These are phyloP conservation scores for Alternaria longipes DNA, from an alignment of 2,329 filamentous ascomycete species.

Conservation along the genomic window DNA sequence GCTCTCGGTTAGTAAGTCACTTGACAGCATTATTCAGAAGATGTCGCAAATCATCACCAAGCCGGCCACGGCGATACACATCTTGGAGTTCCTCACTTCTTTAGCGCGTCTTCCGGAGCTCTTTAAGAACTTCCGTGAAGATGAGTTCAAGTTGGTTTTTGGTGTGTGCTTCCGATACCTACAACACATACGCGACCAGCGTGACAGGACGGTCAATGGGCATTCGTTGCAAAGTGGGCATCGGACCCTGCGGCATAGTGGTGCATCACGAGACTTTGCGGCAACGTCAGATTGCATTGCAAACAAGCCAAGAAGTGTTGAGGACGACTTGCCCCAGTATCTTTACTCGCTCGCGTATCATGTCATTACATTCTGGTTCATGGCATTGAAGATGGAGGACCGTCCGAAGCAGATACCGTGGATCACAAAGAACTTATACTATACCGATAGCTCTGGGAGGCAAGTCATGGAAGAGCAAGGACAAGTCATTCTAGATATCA, in stretches of 20 bases:
- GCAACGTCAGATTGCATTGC: constrained; percentile 39
- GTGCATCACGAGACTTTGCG: constrained; percentile 55
- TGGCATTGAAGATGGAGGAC: constrained; percentile 85
- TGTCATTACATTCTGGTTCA: constrained; percentile 96
- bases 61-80: constrained; percentile 88
- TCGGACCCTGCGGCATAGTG: constrained; percentile 54
- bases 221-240: constrained; percentile 45
- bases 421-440: constrained; percentile 85
- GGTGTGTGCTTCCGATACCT: constrained; percentile 94
- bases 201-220: constrained; percentile 49
- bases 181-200: constrained; percentile 80
- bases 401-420: constrained; percentile 84
- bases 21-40: constrained; percentile 86
- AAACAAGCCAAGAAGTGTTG: constrained; percentile 54
- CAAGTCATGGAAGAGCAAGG: constrained; percentile 89
- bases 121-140: constrained; percentile 87
- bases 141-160: constrained; percentile 93
- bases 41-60: constrained; percentile 98
- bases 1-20: constrained; percentile 81
- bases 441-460: constrained; percentile 77
- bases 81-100: constrained; percentile 92
- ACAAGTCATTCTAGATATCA: constrained; percentile 91
- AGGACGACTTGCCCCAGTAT: constrained; percentile 88
- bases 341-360: constrained; percentile 94
- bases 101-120: constrained; percentile 84